Evolutionary conservation across 2,329 filamentous ascomycete genomes (phyloP), one percentile per base, ranked within the genome.

Genomic region (Elsinoe necatrix): DNA sequence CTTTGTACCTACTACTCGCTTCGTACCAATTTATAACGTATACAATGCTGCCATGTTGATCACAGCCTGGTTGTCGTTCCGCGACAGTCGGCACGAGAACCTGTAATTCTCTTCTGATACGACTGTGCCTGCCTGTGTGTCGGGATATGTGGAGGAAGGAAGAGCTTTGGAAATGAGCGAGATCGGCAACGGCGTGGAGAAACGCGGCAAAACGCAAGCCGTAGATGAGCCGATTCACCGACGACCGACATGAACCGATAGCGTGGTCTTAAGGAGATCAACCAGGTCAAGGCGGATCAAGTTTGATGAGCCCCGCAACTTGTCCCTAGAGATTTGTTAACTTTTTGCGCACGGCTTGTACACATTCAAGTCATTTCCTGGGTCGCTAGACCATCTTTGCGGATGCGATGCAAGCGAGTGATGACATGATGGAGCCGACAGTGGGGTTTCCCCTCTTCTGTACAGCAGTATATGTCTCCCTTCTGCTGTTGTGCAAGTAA

Each of bases 281-380:
- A 37, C 34, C 34, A 37, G 9, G 9, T 27, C 43, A 21, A 47
- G 9, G 27, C 27, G 27, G 27, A 9, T 29, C 20, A 20, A 29
- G 42, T 27, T n/a, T 42, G 23, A 55, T 20, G 51, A 29, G 37
- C 39, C 51, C 51, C 51, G 48, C 48, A 52, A 55, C 35, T 43
- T 25, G n/a, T 23, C 35, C 39, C 8, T 25, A 29, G n/a, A n/a
- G 12, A 27, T 8, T 31, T 50, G 18, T 29, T 50, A 23, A 25
- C 11, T 37, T 37, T 37, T 12, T 37, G 34, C 12, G 9, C 14
- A n/a, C 3, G 14, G 34, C 14, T 12, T 14, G n/a, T n/a, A 37
- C 34, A 12, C 14, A 37, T 37, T 6, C 48, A n/a, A 41, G 48
- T 16, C 27, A 54, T 31, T 54, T 23, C 27, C 7, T 35, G 45